Percentiles rank a stretch among this genome's conserved stretches.
Evolutionary conservation across 352 stramenopile genomes (phyloP).

Genomic region (Phytophthora nicotianae): DNA sequence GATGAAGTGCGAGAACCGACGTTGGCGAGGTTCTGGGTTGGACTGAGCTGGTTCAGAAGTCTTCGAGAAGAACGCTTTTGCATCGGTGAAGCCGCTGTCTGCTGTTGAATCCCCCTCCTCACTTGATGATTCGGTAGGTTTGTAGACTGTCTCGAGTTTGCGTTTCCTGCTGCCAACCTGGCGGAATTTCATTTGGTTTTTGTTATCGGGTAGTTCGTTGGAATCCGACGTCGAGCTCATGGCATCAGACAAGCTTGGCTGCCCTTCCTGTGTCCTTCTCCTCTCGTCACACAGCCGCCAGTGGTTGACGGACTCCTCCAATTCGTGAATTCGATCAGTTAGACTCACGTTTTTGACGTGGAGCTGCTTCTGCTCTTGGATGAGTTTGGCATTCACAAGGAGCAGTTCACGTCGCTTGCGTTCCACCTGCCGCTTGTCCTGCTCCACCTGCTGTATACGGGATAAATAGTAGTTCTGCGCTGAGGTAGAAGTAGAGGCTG

Average conservation of each 20-base stretch:
- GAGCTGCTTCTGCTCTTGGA: constrained; percentile 67
- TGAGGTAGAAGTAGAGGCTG: constrained; percentile 6
- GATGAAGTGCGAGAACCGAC: constrained; percentile 44
- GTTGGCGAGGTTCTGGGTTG: constrained; percentile 15
- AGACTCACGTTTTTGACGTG: constrained; percentile 43
- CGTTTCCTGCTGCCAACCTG: constrained; percentile 11
- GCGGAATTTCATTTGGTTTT: too few species aligned
- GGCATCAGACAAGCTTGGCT: not conserved
- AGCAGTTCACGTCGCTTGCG: constrained; percentile 67
- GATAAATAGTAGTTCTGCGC: constrained; percentile 47
- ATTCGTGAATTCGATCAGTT: constrained; percentile 32
- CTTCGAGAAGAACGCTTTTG: constrained; percentile 14
- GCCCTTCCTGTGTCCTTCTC: constrained; percentile 41
- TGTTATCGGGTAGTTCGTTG: not conserved
- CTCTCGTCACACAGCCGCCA: constrained; percentile 58
- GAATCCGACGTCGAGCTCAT: too few species aligned
- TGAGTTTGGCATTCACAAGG: constrained; percentile 67
- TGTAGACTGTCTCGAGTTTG: constrained; percentile 1
- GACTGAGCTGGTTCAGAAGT: not conserved
- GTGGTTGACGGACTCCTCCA: constrained; percentile 61
- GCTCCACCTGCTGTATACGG: constrained; percentile 58
- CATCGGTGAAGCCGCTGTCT: constrained; percentile 10
- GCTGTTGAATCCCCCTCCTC: not conserved
- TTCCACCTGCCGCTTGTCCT: constrained; percentile 46
- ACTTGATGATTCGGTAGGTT: constrained; percentile 1